These are phyloP conservation scores for Yamadazyma endophytica DNA, from an alignment of 805 yeast species.

Conservation along the genomic window DNA sequence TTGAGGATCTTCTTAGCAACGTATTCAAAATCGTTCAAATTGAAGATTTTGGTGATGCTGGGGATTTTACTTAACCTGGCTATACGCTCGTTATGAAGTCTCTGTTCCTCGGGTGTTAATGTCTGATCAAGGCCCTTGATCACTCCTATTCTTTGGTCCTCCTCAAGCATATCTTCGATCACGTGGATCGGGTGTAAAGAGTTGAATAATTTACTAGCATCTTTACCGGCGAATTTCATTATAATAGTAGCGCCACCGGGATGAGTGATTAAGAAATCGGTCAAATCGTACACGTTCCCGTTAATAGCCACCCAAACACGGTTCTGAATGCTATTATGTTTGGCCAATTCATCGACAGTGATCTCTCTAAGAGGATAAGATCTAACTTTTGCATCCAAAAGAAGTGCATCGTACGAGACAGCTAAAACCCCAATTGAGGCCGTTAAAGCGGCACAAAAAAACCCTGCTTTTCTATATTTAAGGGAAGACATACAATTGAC, in stretches of 20 bases:
- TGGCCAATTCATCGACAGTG: slow-evolving; percentile 11
- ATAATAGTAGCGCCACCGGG: slow-evolving; percentile 63
- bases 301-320: slow-evolving; percentile 31
- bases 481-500: too few relatives aligned
- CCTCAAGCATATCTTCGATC: slow-evolving; percentile 2
- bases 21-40: slow-evolving; percentile 34
- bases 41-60: slow-evolving; percentile 25
- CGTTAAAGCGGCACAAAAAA: too few relatives aligned
- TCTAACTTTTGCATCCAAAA: slow-evolving; percentile 1
- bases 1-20: slow-evolving; percentile 29
- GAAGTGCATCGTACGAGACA: too few relatives aligned
- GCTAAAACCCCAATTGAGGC: too few relatives aligned
- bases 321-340: slow-evolving; percentile 10
- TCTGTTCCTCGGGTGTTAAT: slow-evolving; percentile 4
- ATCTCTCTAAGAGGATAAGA: slow-evolving; percentile 2
- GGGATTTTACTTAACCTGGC: slow-evolving; percentile 22
- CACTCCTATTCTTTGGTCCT: slow-evolving; percentile 2
- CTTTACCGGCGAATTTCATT: slow-evolving; percentile 55
- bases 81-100: slow-evolving; percentile 7
- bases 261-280: slow-evolving; percentile 66
- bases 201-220: slow-evolving; percentile 50
- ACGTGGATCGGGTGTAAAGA: slow-evolving; percentile 33
- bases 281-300: slow-evolving; percentile 80
- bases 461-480: too few relatives aligned
- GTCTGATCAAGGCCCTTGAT: slow-evolving; percentile 8